Conservation (phyloP, 257 asterid genomes). For the Coffea canephora region DNA sequence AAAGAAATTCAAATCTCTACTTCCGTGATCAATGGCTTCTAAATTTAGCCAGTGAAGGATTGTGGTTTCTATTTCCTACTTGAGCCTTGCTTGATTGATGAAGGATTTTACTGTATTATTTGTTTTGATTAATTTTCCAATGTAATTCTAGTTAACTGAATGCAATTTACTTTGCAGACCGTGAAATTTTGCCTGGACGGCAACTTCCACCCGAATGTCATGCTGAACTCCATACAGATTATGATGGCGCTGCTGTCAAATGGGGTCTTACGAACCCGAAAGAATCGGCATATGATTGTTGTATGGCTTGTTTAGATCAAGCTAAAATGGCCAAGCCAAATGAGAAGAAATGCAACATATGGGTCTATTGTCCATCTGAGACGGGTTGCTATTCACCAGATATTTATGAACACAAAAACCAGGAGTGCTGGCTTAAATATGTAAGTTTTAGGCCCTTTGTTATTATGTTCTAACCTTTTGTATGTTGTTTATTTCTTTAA, state of each 20-base stretch:
- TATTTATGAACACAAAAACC: slow-evolving; percentile 71
- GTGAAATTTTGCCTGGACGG: slow-evolving; percentile 64
- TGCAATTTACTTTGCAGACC: slow-evolving; percentile 40
- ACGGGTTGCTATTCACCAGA: slow-evolving; percentile 93
- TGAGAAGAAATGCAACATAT: slow-evolving; percentile 66
- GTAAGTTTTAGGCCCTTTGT: slow-evolving; percentile 39
- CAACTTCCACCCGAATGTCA: slow-evolving; percentile 83
- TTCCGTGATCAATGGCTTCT: not conserved
- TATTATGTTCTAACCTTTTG: not conserved
- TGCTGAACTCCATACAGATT: slow-evolving; percentile 77
- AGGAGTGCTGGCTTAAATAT: slow-evolving; percentile 94
- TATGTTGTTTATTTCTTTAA: not conserved
- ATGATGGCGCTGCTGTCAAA: slow-evolving; percentile 77
- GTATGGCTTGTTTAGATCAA: slow-evolving; percentile 84
- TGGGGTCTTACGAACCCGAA: slow-evolving; percentile 96
- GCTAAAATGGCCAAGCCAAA: slow-evolving; percentile 66
- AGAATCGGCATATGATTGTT: slow-evolving; percentile 94
- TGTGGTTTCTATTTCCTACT: not conserved
- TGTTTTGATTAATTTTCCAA: slow-evolving; percentile 1
- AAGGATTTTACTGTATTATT: not conserved
- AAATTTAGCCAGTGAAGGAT: not conserved
- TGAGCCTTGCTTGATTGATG: not conserved
- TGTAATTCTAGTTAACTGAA: not conserved
- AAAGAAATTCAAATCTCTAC: not conserved
- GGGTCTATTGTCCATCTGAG: slow-evolving; percentile 92